These are phyloP conservation scores for Chaetomium tenue DNA, from an alignment of 495 filamentous ascomycete genomes.

Conservation along the genomic window DNA sequence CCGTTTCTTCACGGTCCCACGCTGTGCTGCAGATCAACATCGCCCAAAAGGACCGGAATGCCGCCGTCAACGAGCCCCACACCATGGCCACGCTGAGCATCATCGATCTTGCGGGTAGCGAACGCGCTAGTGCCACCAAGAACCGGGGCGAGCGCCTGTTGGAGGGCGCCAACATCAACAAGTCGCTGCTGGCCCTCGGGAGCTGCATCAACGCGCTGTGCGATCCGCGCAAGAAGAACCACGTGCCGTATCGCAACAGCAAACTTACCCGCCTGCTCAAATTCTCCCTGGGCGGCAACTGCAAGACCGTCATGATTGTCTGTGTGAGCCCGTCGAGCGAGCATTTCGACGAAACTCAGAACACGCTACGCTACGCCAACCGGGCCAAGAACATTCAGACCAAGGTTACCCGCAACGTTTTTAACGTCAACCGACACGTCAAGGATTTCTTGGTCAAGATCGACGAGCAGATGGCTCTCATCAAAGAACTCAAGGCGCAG, in stretches of 20 bases:
- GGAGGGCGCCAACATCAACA: constrained; percentile 99
- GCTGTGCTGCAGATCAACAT: constrained; percentile 99
- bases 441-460: constrained; percentile 98
- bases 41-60: constrained; percentile 89
- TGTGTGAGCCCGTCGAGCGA: constrained; percentile 95
- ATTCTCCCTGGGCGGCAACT: constrained; percentile 96
- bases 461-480: constrained; percentile 88
- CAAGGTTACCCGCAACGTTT: constrained; percentile 96
- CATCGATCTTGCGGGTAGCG: constrained; percentile 95
- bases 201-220: constrained; percentile 99
- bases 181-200: constrained; percentile 89
- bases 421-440: constrained; percentile 98
- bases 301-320: constrained; percentile 99
- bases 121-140: constrained; percentile 94
- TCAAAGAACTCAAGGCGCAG: constrained; percentile 89
- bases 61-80: constrained; percentile 88
- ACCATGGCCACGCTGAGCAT: constrained; percentile 98
- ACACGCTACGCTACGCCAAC: constrained; percentile 96
- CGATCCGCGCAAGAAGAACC: constrained; percentile 86
- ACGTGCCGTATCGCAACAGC: constrained; percentile 96
- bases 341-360: constrained; percentile 98
- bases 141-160: constrained; percentile 88
- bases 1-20: constrained; percentile 95
- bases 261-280: constrained; percentile 96
- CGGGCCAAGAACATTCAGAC: constrained; percentile 99